Base-by-base conservation (phyloP, 23 red algal species). In the Gracilaria vermiculophylla region DNA sequence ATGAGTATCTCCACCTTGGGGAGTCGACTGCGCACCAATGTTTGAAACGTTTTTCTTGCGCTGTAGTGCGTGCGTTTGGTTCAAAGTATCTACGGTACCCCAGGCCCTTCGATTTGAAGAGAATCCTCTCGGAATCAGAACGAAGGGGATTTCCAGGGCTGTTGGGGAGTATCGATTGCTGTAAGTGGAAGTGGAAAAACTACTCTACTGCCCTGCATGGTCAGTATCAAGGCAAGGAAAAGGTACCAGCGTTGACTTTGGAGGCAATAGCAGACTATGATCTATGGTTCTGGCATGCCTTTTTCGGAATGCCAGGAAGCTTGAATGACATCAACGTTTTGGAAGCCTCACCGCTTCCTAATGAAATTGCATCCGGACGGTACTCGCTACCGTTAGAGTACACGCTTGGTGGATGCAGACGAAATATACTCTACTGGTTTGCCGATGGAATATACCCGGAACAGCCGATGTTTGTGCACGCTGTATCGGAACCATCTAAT, bases 241-340 rank as follows among this genome's bases (percentile, higher is more conserved):
- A 25, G 25, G 13, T 12, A 15, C 58, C 83, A 20, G 47, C 64
- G 7, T 10, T 57, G 14, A 72, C 69, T 27, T 76, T 87, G 64
- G 83, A 87, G 39, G 47, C n/a, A 8, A 52, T 71, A 1, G 33
- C 47, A 12, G 83, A 87, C 35, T 19, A 73, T 16, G 20, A 29
- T 24, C 57, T 76, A 19, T 76, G 66, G 65, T 56, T 87, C 12
- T 87, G 83, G 83, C 49, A 73, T 31, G 20, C 54, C 9, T 87
- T 75, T 40, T 72, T 58, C 66, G 83, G 83, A 24, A 25, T 57
- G 19, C 83, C 36, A 8, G 83, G 66, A 28, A 23, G 14, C 11
- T 23, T 32, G 4, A 87, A 87, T 27, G 83, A 87, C 66, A 21
- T 87, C 32, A 87, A 56, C 21, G 64, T 55, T 13, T 51, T 76